A percentile compares a stretch with the other conserved stretches of the same genome.
Conservation (phyloP, 2,329 filamentous ascomycete genomes). For the Hymenotorrendiella dingleyae region DNA sequence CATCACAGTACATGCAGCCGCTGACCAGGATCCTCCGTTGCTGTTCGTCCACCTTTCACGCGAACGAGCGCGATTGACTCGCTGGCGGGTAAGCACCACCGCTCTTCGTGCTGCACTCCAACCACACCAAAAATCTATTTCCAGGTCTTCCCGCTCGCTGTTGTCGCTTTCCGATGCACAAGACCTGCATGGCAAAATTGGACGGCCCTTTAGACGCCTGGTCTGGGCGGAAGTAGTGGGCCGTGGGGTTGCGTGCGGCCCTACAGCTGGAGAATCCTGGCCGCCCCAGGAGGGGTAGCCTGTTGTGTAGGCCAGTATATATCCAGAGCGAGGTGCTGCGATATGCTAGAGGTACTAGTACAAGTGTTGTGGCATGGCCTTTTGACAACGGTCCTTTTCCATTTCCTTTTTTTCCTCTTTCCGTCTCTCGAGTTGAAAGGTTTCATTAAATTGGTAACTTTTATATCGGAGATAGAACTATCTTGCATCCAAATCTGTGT, state of each 20-base stretch:
- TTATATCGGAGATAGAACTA: slow-evolving; percentile 8
- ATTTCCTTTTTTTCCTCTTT: slow-evolving; percentile 4
- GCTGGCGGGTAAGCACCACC: slow-evolving; percentile 3
- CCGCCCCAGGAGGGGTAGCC: not conserved
- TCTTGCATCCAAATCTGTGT: not conserved
- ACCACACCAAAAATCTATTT: slow-evolving; percentile 16
- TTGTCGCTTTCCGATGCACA: slow-evolving; percentile 16
- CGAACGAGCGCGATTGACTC: slow-evolving; percentile 7
- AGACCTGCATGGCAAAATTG: slow-evolving; percentile 13
- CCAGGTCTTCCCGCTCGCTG: slow-evolving; percentile 9
- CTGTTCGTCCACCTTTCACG: not conserved
- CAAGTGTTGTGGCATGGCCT: slow-evolving; percentile 7
- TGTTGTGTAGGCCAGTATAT: slow-evolving; percentile 8
- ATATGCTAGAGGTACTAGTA: slow-evolving; percentile 2
- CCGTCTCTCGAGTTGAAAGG: not conserved
- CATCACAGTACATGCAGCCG: slow-evolving; percentile 16
- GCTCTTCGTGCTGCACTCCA: not conserved
- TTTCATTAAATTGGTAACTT: slow-evolving; percentile 5
- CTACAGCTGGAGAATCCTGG: not conserved
- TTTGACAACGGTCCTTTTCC: not conserved
- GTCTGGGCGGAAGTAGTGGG: not conserved
- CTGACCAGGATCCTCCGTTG: slow-evolving; percentile 11
- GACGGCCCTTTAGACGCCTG: slow-evolving; percentile 16
- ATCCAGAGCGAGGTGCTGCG: slow-evolving; percentile 6
- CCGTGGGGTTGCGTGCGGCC: slow-evolving; percentile 4